Conservation (phyloP, 129 eudicot species). For the Kitagawia praeruptora region DNA sequence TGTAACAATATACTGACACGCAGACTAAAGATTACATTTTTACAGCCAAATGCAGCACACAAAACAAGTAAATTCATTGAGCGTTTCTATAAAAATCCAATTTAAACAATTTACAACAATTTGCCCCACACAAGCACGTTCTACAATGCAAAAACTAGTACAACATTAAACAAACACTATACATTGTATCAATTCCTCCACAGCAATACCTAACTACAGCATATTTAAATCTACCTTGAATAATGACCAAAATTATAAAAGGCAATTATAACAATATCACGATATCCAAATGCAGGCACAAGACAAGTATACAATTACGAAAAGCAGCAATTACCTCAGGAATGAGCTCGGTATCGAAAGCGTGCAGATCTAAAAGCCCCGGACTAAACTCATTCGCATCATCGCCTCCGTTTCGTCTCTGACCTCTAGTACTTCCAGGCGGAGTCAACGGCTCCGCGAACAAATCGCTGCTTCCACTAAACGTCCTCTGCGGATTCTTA, state of each 20-base stretch:
- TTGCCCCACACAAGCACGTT: not conserved
- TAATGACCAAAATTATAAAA: not conserved
- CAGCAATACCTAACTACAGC: not conserved
- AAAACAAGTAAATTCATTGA: not conserved
- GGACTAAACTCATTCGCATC: constrained; percentile 71
- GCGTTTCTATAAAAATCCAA: not conserved
- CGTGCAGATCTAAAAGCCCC: constrained; percentile 92
- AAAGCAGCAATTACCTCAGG: constrained; percentile 46
- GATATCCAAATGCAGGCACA: not conserved
- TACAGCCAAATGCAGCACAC: not conserved
- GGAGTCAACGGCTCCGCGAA: constrained; percentile 77
- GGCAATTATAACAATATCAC: not conserved
- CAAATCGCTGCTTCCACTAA: constrained; percentile 59
- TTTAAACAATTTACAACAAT: not conserved
- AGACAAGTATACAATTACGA: not conserved
- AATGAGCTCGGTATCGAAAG: constrained; percentile 83
- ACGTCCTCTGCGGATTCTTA: constrained; percentile 45
- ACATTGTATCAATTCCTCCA: not conserved
- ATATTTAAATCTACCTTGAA: not conserved
- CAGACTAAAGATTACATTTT: not conserved
- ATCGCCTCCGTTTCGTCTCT: constrained; percentile 42
- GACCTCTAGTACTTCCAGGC: constrained; percentile 36
- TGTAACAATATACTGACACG: not conserved
- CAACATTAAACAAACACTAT: not conserved
- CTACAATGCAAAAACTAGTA: not conserved